Evolutionary conservation across 208 protist genomes (phyloP).

Genomic region (Leishmania mexicana): DNA sequence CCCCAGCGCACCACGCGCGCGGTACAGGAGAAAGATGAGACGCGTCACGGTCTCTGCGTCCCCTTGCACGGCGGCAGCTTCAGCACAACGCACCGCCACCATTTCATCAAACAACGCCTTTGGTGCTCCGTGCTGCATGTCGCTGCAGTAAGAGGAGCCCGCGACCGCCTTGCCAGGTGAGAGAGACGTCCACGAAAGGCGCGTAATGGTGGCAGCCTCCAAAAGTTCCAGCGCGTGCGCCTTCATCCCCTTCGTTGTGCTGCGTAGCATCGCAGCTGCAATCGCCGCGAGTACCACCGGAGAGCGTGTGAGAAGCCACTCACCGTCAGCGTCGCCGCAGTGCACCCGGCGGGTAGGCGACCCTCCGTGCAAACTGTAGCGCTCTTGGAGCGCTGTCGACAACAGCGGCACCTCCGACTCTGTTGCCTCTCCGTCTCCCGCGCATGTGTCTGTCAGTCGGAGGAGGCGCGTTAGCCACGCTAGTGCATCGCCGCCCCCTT

Average conservation of each 20-base stretch:
- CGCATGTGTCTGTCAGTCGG: slow-evolving; percentile 8
- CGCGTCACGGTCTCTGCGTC: slow-evolving; percentile 68
- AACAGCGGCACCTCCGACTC: background rate
- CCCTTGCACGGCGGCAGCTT: slow-evolving; percentile 51
- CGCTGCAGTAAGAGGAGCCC: background rate
- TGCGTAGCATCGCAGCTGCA: slow-evolving; percentile 45
- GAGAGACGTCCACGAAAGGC: slow-evolving; percentile 17
- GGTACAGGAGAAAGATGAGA: slow-evolving; percentile 74
- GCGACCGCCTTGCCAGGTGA: background rate
- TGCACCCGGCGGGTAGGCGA: background rate
- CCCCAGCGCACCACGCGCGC: slow-evolving; percentile 40
- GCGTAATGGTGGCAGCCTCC: slow-evolving; percentile 39
- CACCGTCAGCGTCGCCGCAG: slow-evolving; percentile 13
- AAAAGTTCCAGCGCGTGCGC: slow-evolving; percentile 41
- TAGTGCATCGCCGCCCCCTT: slow-evolving; percentile 25
- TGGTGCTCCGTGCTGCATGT: background rate
- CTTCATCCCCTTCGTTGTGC: slow-evolving; percentile 11
- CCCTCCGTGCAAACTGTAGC: slow-evolving; percentile 10
- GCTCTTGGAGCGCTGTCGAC: slow-evolving; percentile 9
- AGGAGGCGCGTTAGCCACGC: slow-evolving; percentile 36
- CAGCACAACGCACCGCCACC: slow-evolving; percentile 60
- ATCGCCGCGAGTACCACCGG: slow-evolving; percentile 33
- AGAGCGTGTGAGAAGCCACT: slow-evolving; percentile 35
- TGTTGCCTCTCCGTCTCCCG: background rate
- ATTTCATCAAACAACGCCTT: slow-evolving; percentile 39